These are phyloP conservation scores for Pseudogymnoascus sp. DNA, from an alignment of 2,329 filamentous ascomycete species.

Conservation along the genomic window DNA sequence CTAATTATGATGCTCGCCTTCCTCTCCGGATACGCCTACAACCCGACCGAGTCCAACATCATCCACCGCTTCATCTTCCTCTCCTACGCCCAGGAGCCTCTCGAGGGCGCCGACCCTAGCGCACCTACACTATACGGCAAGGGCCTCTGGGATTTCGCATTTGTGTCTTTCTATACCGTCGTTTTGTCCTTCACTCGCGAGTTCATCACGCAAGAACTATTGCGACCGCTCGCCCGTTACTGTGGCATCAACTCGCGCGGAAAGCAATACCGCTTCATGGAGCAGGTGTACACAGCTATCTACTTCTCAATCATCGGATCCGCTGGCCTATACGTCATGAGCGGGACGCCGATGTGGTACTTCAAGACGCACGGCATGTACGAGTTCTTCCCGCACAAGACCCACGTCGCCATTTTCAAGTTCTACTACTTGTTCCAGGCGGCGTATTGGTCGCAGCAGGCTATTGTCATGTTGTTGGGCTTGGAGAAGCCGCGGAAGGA, in stretches of 20 bases:
- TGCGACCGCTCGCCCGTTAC: conserved; percentile 64
- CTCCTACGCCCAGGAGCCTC: conserved; percentile 69
- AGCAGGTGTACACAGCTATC: conserved; percentile 87
- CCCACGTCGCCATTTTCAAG: conserved; percentile 76
- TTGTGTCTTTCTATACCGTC: conserved; percentile 81
- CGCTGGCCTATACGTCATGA: conserved; percentile 84
- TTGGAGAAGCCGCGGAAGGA: conserved; percentile 92
- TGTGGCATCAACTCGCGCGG: conserved; percentile 61
- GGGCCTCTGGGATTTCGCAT: conserved; percentile 75
- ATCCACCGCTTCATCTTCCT: conserved; percentile 79
- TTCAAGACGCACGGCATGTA: conserved; percentile 91
- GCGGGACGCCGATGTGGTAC: conserved; percentile 84
- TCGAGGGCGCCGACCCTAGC: conserved; percentile 33
- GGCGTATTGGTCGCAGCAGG: conserved; percentile 92
- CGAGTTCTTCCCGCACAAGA: conserved; percentile 73
- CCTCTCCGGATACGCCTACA: conserved; percentile 60
- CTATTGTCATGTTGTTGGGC: conserved; percentile 74
- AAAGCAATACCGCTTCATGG: conserved; percentile 90
- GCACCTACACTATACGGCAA: conserved; percentile 70
- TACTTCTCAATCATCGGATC: conserved; percentile 82
- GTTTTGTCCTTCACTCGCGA: conserved; percentile 90
- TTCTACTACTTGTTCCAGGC: conserved; percentile 94
- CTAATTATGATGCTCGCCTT: conserved; percentile 58
- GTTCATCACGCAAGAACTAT: conserved; percentile 86
- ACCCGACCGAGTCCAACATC: conserved; percentile 71